phyloP scores from a whole-genome alignment of 2,329 filamentous ascomycete species.

The Amphichorda felina region DNA sequence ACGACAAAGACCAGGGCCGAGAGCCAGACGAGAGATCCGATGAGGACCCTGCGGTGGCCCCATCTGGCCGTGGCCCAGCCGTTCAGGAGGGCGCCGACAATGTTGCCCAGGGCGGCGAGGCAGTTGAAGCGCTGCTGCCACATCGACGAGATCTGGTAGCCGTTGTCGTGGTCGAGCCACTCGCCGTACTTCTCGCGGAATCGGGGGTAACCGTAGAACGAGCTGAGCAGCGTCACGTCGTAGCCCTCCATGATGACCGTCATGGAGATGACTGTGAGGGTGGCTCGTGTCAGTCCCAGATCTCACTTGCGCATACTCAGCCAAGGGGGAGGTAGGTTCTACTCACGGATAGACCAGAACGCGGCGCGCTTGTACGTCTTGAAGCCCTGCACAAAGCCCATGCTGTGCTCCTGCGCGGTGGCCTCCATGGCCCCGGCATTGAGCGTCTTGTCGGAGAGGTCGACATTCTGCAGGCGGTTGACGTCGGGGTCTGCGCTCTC shows the following conservation, averaged over 20 bases:
- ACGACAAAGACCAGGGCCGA: slow-evolving; percentile 32
- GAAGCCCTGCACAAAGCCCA: slow-evolving; percentile 19
- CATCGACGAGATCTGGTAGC: slow-evolving; percentile 32
- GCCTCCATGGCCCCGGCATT: slow-evolving; percentile 12
- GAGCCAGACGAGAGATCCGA: slow-evolving; percentile 26
- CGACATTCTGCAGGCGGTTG: slow-evolving; percentile 17
- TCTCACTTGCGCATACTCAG: neutral
- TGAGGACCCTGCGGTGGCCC: slow-evolving; percentile 31
- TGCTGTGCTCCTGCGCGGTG: slow-evolving; percentile 24
- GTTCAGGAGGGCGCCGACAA: slow-evolving; percentile 27
- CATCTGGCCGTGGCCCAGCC: slow-evolving; percentile 26
- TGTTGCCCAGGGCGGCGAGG: slow-evolving; percentile 20
- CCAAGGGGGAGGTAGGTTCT: no score
- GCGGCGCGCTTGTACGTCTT: slow-evolving; percentile 27
- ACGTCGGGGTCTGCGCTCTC: slow-evolving; percentile 17
- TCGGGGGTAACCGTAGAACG: slow-evolving; percentile 29
- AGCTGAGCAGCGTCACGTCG: slow-evolving; percentile 32
- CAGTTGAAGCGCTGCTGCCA: slow-evolving; percentile 39
- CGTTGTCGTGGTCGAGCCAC: slow-evolving; percentile 15
- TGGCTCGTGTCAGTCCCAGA: neutral
- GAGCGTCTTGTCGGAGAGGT: slow-evolving; percentile 23
- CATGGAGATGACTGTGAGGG: slow-evolving; percentile 25
- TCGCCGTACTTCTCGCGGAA: slow-evolving; percentile 28
- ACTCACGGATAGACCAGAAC: slow-evolving; percentile 26
- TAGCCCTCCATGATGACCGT: slow-evolving; percentile 40